These are phyloP conservation scores for Erythrobasidium yunnanense DNA, from an alignment of 768 basidiomycete species.

Conservation along the genomic window DNA sequence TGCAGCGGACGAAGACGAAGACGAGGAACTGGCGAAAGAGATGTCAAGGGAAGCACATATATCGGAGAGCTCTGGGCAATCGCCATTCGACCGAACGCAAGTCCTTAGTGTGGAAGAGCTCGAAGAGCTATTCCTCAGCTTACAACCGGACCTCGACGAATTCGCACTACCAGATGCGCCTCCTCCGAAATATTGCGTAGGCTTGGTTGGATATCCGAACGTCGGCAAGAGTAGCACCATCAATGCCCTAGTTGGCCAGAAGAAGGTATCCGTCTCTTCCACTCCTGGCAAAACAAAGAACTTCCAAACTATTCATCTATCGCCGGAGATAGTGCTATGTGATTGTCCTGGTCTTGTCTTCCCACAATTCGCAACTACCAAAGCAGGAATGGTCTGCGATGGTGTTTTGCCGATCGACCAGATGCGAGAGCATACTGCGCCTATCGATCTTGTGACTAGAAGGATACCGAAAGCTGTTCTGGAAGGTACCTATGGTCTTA, in stretches of 20 bases:
- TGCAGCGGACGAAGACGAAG: conserved; percentile 17
- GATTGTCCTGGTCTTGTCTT: conserved; percentile 98
- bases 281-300: conserved; percentile 99
- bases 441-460: conserved; percentile 62
- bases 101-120: conserved; percentile 78
- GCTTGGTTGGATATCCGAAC: conserved; percentile 95
- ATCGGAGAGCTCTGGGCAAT: conserved; percentile 27
- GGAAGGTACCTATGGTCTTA: conserved; percentile 81
- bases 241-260: conserved; percentile 87
- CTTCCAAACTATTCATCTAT: conserved; percentile 95
- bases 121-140: conserved; percentile 63
- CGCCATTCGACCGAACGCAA: conserved; percentile 48
- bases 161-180: conserved; percentile 45
- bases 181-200: conserved; percentile 60
- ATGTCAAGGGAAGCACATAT: conserved; percentile 27
- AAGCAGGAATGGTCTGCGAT: conserved; percentile 89
- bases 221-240: conserved; percentile 98
- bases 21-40: conserved; percentile 26
- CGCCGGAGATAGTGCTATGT: conserved; percentile 71
- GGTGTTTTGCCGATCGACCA: conserved; percentile 97
- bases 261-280: conserved; percentile 94
- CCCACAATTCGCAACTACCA: conserved; percentile 94
- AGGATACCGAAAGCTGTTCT: conserved; percentile 70
- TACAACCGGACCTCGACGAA: conserved; percentile 55
- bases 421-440: conserved; percentile 82